Base-by-base conservation (phyloP, 306 rosid species). In the Crotalaria pallida region DNA sequence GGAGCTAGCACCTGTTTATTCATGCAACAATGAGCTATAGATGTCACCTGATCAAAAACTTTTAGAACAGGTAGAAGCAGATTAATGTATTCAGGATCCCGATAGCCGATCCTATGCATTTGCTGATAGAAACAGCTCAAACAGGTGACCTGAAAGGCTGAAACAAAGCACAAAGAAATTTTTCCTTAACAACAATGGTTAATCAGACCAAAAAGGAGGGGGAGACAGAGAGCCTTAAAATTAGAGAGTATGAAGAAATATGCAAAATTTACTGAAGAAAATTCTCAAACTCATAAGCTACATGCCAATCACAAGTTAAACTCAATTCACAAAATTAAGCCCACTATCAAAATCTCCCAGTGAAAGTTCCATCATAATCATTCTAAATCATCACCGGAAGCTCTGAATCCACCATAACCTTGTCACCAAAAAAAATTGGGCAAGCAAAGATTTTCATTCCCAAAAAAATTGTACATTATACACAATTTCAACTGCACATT, bases 11-110 rank as follows among this genome's bases (percentile, higher is more conserved):
- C 71, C 36, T 23, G 40, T 65, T 71, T 38, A 71, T 76, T 60
- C 33, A 53, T 23, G 31, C 67, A 60, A 34, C 67, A 70, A 19
- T 11, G 19, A 69, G 75, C 58, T 18, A 13, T 26, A 43, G 63
- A 70, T 47, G 60, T 18, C 43, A 63, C 71, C 72, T 33, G 48
- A 77, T 27, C 58, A 63, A 82, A 69, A 40, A 62, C 58, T 15
- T 16, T 2, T 0, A 15, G 58, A 69, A 19, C 80, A 26, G 40
- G 73, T 8, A 10, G 58, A 11, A 58, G 50, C 23, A 65, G 34
- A 33, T 58, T 15, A 48, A 59, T 17, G 63, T 7, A 65, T 3
- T 24, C 26, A 8, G 24, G 51, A 50, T 59, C 49, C 41, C 21
- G 58, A 22, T 61, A 51, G 40, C 41, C 21, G 58, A 22, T 61